Evolutionary conservation across 139 green algal species (phyloP), one percentile per base, ranked within the genome.

Genomic region (Tetraselmis chui): DNA sequence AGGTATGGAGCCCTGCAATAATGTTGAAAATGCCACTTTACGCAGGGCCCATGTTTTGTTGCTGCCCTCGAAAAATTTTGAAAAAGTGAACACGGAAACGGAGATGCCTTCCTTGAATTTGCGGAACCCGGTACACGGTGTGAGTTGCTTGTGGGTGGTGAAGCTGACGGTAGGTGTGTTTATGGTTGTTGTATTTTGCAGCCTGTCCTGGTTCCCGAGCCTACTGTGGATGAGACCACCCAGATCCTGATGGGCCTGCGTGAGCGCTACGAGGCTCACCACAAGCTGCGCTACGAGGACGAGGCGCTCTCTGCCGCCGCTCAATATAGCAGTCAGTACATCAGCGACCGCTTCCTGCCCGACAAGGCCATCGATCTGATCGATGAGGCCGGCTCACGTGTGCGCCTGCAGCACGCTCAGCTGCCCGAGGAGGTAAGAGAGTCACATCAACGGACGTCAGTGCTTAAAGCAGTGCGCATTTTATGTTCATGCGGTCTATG

Each of bases 351-450:
- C 59, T 90, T 90, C 84, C 83, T 92, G 30, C 85, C 89, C 31
- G 81, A 92, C 79, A 92, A 97, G 89, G 97, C 97, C 59, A 99
- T 99, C 85, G 96, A 99, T 84, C 90, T 99, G 79, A 99, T 99
- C 82, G 97, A 99, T 82, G 97, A 99, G 93, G 97, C 97, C 18
- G 97, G 97, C 76, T 97, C 92, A 0, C 90, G 97, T 59, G 97
- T 99, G 84, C 94, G 97, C 30, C 91, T 99, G 29, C 84, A 88
- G 74, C 95, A 99, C 88, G 96, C 97, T 31, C 91, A 97, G 91
- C 93, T 99, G 82, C 97, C 97, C 26, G 97, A 99, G 92, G 97
- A 99, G 93, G 94, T 94, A 0, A 87, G 91, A 30, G 94, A 98
- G 84, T n/a, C 45, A 67, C 11, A 67, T 67, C 45, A 67, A 67